Evolutionary conservation across 108 stramenopile species (phyloP), one percentile per base, ranked within the genome.

Genomic region (Fistulifera solaris): DNA sequence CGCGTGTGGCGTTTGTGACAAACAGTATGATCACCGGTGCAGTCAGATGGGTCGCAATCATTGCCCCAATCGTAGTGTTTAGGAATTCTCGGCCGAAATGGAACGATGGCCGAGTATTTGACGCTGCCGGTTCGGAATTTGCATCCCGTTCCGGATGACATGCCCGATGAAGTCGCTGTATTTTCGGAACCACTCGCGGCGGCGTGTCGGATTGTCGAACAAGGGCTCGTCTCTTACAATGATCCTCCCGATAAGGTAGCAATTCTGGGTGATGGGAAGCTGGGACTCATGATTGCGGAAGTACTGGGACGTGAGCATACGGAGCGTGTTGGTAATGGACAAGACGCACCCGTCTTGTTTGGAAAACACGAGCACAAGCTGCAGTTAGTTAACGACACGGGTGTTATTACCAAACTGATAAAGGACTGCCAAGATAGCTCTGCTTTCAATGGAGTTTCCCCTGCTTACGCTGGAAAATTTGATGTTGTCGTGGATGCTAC

Each of bases 401-500:
- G 85, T 38, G 68, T 73, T 1, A 45, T 62, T 39, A 56, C 62
- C 7, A 38, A 38, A 11, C 57, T 70, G 16, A 72, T 73, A 7
- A 58, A 67, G 75, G 54, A 61, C 70, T 48, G 57, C 54, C 31
- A 60, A 69, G 17, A 35, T 8, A 35, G 31, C 8, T 48, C 40
- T 17, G 52, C 70, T 1, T 61, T 68, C 28, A 63, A 58, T 24
- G 59, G 64, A n/a, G 55, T 81, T 1, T 53, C 73, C 16, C 42
- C 70, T 5, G 21, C 38, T 17, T 72, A 80, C 38, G 54, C 54
- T 18, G 51, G 55, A 19, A 25, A 55, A 22, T 81, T 72, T 52
- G 85, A 87, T 65, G 85, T 83, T 15, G 83, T 84, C 15, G 80
- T 87, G 15, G 81, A 87, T 62, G 81, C 81, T 3, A 87, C 85